Percentiles rank a stretch among this genome's conserved stretches.
phyloP scores from a whole-genome alignment of 2,329 filamentous ascomycete genomes.

The Apiospora malaysiana region DNA sequence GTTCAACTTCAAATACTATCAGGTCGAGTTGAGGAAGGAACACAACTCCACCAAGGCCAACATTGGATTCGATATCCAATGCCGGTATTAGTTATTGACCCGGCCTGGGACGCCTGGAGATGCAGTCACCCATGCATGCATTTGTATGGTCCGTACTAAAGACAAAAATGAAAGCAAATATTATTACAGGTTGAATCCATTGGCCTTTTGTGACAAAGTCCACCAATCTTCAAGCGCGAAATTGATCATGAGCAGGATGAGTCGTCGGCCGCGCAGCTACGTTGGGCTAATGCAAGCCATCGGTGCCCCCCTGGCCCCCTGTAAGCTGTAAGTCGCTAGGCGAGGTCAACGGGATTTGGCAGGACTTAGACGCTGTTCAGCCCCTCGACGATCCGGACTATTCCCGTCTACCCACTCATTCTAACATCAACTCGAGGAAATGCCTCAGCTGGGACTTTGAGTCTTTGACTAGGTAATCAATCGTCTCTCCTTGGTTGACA shows the following conservation, averaged over 20 bases:
- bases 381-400: neutral
- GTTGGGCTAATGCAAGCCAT: constrained; percentile 11
- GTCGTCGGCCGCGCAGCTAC: constrained; percentile 2
- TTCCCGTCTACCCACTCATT: constrained; percentile 16
- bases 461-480: constrained; percentile 4
- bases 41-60: neutral
- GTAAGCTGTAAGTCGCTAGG: neutral
- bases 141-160: neutral
- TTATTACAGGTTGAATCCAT: neutral
- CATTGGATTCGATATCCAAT: neutral
- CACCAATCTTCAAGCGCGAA: neutral
- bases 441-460: constrained; percentile 4
- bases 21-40: too few relatives aligned
- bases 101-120: neutral
- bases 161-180: neutral
- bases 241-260: constrained; percentile 16
- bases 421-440: neutral
- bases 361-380: neutral
- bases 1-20: neutral
- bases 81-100: neutral
- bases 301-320: neutral
- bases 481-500: neutral
- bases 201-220: neutral
- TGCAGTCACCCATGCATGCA: neutral
- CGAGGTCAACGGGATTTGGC: neutral